These are phyloP conservation scores for Mycena indigotica DNA, from an alignment of 768 basidiomycete genomes.

Conservation along the genomic window DNA sequence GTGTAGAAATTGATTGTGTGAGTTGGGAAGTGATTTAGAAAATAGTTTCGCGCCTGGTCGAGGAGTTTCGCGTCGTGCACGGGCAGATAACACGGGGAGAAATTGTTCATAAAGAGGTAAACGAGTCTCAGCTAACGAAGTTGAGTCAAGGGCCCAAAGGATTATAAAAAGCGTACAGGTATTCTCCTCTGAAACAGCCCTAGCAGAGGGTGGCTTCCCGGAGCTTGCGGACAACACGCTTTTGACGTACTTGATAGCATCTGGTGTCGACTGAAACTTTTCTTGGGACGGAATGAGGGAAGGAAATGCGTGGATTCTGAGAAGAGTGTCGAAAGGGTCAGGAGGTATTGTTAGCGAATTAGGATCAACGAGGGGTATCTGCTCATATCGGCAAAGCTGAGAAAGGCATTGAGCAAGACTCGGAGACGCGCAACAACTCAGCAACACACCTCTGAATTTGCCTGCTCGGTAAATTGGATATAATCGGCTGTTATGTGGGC, in stretches of 20 bases:
- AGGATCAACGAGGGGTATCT: constrained; percentile 52
- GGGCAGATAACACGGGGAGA: constrained; percentile 48
- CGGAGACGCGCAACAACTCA: constrained; percentile 7
- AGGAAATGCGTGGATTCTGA: constrained; percentile 34
- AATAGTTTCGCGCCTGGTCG: constrained; percentile 34
- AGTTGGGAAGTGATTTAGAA: constrained; percentile 29
- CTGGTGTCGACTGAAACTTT: constrained; percentile 39
- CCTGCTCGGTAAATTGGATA: constrained; percentile 51
- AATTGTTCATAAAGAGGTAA: constrained; percentile 37
- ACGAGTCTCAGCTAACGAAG: constrained; percentile 28
- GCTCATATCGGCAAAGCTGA: constrained; percentile 47
- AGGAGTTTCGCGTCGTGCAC: constrained; percentile 51
- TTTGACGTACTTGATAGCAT: constrained; percentile 39
- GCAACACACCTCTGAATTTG: constrained; percentile 47
- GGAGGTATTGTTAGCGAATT: constrained; percentile 52
- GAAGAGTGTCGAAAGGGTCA: constrained; percentile 56
- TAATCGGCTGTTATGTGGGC: constrained; percentile 59
- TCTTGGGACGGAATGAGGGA: constrained; percentile 48
- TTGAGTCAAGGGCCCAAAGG: too few species aligned
- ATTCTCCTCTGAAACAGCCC: constrained; percentile 38
- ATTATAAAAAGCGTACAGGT: constrained; percentile 29
- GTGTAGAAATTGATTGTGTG: constrained; percentile 23
- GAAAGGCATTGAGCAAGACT: background rate
- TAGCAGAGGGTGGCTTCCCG: constrained; percentile 37
- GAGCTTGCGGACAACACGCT: constrained; percentile 22